Percentiles rank a stretch among this genome's conserved stretches.
These are phyloP conservation scores for Mitragyna speciosa DNA, from an alignment of 257 asterid genomes.

Conservation along the genomic window DNA sequence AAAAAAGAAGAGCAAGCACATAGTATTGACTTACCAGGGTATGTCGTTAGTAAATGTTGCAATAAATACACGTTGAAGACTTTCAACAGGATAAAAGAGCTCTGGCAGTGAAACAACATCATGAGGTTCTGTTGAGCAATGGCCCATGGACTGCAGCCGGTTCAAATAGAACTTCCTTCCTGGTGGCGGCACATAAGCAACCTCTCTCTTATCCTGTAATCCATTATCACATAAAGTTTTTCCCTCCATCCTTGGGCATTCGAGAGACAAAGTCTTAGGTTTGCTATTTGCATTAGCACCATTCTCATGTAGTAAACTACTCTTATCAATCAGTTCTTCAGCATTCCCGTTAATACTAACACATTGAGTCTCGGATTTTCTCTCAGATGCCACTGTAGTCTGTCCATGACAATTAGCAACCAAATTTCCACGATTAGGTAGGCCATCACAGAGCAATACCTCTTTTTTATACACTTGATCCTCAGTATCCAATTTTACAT, in stretches of 20 bases:
- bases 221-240: constrained; percentile 25
- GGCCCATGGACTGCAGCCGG: constrained; percentile 51
- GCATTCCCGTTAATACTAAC: constrained; percentile 22
- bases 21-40: constrained; percentile 50
- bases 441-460: constrained; percentile 36
- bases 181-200: constrained; percentile 50
- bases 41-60: constrained; percentile 85
- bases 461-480: constrained; percentile 33
- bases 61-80: constrained; percentile 61
- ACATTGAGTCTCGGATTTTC: constrained; percentile 19
- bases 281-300: constrained; percentile 21
- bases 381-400: constrained; percentile 28
- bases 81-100: constrained; percentile 69
- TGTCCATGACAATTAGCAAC: constrained; percentile 27
- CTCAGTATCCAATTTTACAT: constrained; percentile 7
- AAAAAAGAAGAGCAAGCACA: neutral
- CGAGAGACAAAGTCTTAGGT: constrained; percentile 25
- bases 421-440: constrained; percentile 29
- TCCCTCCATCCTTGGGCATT: constrained; percentile 21
- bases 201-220: constrained; percentile 27
- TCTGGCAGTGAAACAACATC: constrained; percentile 70
- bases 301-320: constrained; percentile 24
- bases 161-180: constrained; percentile 75
- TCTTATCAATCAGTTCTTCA: constrained; percentile 24
- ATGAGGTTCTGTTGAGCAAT: constrained; percentile 31